Evolutionary conservation across 2,329 filamentous ascomycete species (phyloP).

Genomic region (Cladosporium sp.): DNA sequence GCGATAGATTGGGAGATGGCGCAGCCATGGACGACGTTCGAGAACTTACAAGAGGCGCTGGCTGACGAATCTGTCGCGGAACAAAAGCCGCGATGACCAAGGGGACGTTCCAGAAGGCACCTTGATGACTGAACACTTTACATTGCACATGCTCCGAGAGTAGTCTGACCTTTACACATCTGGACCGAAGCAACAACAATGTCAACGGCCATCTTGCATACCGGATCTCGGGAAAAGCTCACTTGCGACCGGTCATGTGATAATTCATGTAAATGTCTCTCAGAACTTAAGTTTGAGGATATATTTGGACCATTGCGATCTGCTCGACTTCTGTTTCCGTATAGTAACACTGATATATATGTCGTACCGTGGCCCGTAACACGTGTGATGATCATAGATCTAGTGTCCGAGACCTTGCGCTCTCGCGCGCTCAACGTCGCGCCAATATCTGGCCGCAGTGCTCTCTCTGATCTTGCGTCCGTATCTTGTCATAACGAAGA

Average conservation of each 20-base stretch:
- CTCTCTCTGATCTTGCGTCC: constrained; percentile 22
- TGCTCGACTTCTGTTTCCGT: neutral
- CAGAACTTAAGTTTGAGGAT: too few relatives aligned
- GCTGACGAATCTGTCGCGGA: neutral
- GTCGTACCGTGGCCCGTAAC: neutral
- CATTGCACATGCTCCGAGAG: neutral
- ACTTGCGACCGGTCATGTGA: too few relatives aligned
- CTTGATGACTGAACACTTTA: neutral
- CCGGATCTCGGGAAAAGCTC: neutral
- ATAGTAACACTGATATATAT: neutral
- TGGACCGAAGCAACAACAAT: neutral
- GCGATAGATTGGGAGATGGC: neutral
- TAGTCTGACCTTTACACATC: neutral
- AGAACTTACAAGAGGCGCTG: neutral
- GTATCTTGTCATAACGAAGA: constrained; percentile 28
- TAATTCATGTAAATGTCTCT: too few relatives aligned
- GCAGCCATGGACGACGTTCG: neutral
- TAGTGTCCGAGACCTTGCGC: constrained; percentile 11
- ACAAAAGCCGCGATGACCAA: neutral
- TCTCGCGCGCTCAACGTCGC: constrained; percentile 2
- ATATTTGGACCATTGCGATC: neutral
- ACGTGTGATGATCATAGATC: neutral
- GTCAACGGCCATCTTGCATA: neutral
- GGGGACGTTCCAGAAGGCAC: neutral
- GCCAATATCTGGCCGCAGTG: constrained; percentile 22